Evolutionary conservation across 1,139 yeast species (phyloP), one percentile per base, ranked within the genome.

Genomic region (Kluyveromyces sp.): DNA sequence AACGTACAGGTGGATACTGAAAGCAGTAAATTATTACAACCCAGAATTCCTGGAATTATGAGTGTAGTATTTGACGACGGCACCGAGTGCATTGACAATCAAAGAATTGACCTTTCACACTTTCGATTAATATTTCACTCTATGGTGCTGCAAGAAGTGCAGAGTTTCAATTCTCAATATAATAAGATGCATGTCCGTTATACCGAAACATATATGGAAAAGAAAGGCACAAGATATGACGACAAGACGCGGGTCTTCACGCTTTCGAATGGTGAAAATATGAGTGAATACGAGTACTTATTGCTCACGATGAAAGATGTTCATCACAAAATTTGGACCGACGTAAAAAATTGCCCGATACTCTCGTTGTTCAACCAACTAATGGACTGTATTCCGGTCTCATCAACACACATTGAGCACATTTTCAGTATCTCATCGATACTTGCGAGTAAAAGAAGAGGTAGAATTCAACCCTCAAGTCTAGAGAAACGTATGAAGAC

Each of bases 51-150:
- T 30, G 41, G 41, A n/a, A 38, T 38, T 13, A 38, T 32, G 35
- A 38, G 41, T 25, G 32, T 38, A 3, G 41, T 38, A 7, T 38
- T 38, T 28, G 41, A 38, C n/a, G 41, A 38, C 32, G 41, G 41
- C 3, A 38, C 30, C 18, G 41, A 38, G 22, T 2, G 35, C 7
- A 13, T 38, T 13, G 41, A 38, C 20, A 20, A 38, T n/a, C 19
- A 13, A 31, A 22, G 15, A 17, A 17, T 38, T 3, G 29, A 32
- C n/a, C 36, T 30, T 16, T 26, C 29, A 12, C 34, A 32, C 31
- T 38, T 13, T 30, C 29, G 20, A 12, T 38, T 18, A 16, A 12
- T 38, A 8, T 38, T 38, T 36, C 16, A 20, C 13, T 31, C 35
- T 4, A 38, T 38, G 41, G 41, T 38, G 15, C 20, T 38, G 18